phyloP scores from a whole-genome alignment of 352 stramenopile genomes.

The Pythium grandisporangium region DNA sequence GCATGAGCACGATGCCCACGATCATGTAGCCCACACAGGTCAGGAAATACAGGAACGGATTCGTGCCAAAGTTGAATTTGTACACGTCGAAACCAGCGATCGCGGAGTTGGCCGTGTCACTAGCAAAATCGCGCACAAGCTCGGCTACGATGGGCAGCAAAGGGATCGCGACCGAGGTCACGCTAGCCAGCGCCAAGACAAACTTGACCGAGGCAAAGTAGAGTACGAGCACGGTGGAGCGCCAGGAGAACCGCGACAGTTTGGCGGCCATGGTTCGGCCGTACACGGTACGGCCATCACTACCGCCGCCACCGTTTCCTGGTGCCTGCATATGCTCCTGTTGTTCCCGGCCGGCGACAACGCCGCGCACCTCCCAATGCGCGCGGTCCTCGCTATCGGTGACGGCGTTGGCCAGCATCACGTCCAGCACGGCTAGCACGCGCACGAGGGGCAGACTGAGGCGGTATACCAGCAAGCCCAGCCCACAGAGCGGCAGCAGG shows the following conservation, averaged over 20 bases:
- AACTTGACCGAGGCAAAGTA: slow-evolving; percentile 43
- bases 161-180: slow-evolving; percentile 13
- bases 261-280: slow-evolving; percentile 7
- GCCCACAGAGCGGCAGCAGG: slow-evolving; percentile 53
- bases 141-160: slow-evolving; percentile 21
- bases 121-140: slow-evolving; percentile 17
- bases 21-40: slow-evolving; percentile 14
- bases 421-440: slow-evolving; percentile 38
- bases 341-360: too few relatives aligned
- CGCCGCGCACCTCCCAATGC: too few relatives aligned
- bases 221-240: slow-evolving; percentile 20
- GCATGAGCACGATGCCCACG: slow-evolving; percentile 14
- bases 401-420: slow-evolving; percentile 56
- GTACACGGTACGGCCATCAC: background rate
- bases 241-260: slow-evolving; percentile 9
- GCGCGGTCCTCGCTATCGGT: slow-evolving; percentile 15
- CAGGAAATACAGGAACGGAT: slow-evolving; percentile 17
- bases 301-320: too few relatives aligned
- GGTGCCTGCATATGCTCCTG: too few relatives aligned
- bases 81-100: slow-evolving; percentile 10
- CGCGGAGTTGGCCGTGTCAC: slow-evolving; percentile 7
- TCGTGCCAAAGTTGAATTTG: slow-evolving; percentile 21
- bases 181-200: slow-evolving; percentile 19
- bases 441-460: slow-evolving; percentile 42
- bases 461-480: slow-evolving; percentile 55